Conservation (phyloP, 208 protist genomes). For the Acanthamoeba healyi region DNA sequence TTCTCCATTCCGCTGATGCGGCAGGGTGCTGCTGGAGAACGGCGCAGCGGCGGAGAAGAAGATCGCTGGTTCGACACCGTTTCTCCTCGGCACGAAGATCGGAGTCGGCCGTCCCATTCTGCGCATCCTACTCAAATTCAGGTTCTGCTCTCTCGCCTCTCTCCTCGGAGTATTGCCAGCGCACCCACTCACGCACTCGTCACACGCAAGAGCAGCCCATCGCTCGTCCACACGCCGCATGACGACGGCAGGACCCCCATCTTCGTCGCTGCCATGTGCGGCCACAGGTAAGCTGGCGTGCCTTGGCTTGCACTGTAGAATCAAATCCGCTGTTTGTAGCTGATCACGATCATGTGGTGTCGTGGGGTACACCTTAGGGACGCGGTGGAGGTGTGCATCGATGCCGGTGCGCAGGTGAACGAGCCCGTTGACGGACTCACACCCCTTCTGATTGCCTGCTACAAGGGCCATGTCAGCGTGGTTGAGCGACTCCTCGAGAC, state of each 20-base stretch:
- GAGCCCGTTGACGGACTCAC: conserved; percentile 44
- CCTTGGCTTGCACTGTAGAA: not conserved
- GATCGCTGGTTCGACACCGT: not conserved
- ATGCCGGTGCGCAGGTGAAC: conserved; percentile 15
- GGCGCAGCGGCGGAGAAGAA: not conserved
- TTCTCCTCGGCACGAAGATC: not conserved
- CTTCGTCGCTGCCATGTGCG: conserved; percentile 33
- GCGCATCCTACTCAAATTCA: not conserved
- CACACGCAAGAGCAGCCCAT: not conserved
- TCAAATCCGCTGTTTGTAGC: not conserved
- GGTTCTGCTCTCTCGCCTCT: not conserved
- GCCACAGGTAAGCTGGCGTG: not conserved
- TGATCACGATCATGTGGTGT: not conserved
- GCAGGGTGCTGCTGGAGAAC: not conserved
- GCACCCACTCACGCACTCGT: too few relatives aligned
- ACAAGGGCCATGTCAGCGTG: conserved; percentile 43
- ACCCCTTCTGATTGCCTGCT: conserved; percentile 52
- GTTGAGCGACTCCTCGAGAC: conserved; percentile 1
- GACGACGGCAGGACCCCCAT: conserved; percentile 25
- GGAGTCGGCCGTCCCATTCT: not conserved
- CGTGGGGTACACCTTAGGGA: too few relatives aligned
- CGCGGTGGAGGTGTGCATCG: conserved; percentile 44
- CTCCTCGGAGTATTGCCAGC: not conserved
- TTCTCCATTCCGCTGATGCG: too few relatives aligned
- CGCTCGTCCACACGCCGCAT: not conserved